These are phyloP conservation scores for Houttuynia cordata DNA, from an alignment of 164 flowering plant species.

Conservation along the genomic window DNA sequence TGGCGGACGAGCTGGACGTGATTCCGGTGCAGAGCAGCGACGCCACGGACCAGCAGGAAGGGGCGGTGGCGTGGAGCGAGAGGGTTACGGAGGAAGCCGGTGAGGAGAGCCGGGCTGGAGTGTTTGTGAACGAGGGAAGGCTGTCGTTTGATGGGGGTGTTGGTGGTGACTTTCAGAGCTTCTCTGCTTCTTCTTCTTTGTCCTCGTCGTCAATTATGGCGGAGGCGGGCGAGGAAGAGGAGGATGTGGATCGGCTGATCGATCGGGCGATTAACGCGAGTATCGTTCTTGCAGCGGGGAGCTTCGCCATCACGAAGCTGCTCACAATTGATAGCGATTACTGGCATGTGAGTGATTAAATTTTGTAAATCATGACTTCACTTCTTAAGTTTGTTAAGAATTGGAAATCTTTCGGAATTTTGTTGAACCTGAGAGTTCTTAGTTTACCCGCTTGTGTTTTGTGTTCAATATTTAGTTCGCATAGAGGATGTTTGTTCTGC, in stretches of 20 bases:
- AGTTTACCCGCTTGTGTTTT: too few species aligned
- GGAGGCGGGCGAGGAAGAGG: constrained; percentile 10
- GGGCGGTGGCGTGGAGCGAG: constrained; percentile 25
- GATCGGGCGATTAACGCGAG: constrained; percentile 71
- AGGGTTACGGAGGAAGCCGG: constrained; percentile 16
- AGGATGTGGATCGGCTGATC: constrained; percentile 31
- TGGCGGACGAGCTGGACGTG: constrained; percentile 44
- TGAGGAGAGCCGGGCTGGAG: constrained; percentile 22
- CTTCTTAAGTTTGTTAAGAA: too few species aligned
- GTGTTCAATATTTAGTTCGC: too few species aligned
- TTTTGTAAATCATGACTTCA: not conserved
- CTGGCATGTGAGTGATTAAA: constrained; percentile 55
- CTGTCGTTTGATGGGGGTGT: constrained; percentile 42
- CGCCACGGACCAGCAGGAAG: constrained; percentile 42
- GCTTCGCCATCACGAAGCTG: constrained; percentile 62
- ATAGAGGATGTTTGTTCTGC: too few species aligned
- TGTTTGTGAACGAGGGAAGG: constrained; percentile 45
- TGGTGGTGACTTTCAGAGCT: constrained; percentile 27
- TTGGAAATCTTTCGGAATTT: too few species aligned
- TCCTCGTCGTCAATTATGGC: constrained; percentile 6
- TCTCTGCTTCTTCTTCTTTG: constrained; percentile 18
- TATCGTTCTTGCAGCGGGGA: constrained; percentile 77
- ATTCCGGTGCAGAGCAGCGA: constrained; percentile 64
- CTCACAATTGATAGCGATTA: constrained; percentile 72
- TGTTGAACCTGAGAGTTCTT: too few species aligned